Evolutionary conservation across 2,329 filamentous ascomycete species (phyloP), one percentile per base, ranked within the genome.

Genomic region (Paecilomyces fulvus): DNA sequence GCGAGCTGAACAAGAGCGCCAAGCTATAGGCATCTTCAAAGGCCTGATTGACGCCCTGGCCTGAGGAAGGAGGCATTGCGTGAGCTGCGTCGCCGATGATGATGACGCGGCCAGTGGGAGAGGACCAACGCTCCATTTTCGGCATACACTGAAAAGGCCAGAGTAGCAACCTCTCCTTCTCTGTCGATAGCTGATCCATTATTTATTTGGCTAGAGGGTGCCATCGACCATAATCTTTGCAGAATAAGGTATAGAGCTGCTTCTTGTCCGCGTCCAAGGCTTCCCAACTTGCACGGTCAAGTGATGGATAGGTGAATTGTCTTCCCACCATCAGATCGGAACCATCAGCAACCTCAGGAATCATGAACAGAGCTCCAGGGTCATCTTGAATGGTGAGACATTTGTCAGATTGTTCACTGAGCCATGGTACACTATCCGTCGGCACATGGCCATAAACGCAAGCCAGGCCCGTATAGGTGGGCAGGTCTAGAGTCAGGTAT

Each of bases 61-160:
- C 83, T 48, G 83, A 80, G 43, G 83, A 80, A 0, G 84, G 84
- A 0, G 82, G 81, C 43, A 80, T 80, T 0, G 83, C 83, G 64
- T 87, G 84, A 0, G 84, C 84, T 0, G 84, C 83, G 63, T 87
- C 84, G 12, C 84, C 84, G 0, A 83, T 67, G 31, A 83, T 74
- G 2, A 79, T 63, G 3, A 79, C 74, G 0, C 72, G 66, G 21
- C 52, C 6, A 12, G 46, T 28, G 12, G 49, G 37, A 4, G 48
- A 52, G 10, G 53, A 49, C 56, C 56, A 58, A 9, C 50, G 50
- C 2, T 56, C 54, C 3, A 56, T 51, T 33, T 56, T 58, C 4
- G 56, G 56, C 6, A 58, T 49, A 31, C 52, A 23, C 28, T 53
- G 53, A 28, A 56, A 58, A 23, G 54, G 28, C 56, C 56, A 58